Evolutionary conservation across 495 filamentous ascomycete species (phyloP).

Genomic region (Trichoderma orchidacearum): DNA sequence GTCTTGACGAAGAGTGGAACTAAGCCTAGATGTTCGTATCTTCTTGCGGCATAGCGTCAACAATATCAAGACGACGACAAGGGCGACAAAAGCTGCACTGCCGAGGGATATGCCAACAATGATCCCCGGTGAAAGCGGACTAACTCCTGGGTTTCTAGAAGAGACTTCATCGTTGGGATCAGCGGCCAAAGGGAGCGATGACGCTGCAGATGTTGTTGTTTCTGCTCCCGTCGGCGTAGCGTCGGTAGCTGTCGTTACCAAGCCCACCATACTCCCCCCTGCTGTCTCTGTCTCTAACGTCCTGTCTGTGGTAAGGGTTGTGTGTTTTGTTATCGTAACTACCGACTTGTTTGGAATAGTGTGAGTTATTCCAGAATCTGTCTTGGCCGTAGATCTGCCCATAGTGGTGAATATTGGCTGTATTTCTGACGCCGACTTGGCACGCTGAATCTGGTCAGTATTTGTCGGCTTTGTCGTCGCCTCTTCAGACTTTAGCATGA

Average conservation of each 20-base stretch:
- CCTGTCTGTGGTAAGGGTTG: not conserved
- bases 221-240: not conserved
- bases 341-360: constrained; percentile 1
- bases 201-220: not conserved
- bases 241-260: not conserved
- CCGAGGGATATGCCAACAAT: constrained; percentile 9
- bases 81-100: constrained; percentile 2
- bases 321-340: constrained; percentile 1
- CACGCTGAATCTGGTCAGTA: not conserved
- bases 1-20: not conserved
- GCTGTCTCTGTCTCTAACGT: not conserved
- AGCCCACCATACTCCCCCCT: too few relatives aligned
- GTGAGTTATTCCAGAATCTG: not conserved
- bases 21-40: constrained; percentile 1
- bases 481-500: not conserved
- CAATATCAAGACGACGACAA: constrained; percentile 1
- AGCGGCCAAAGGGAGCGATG: not conserved
- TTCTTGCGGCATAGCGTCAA: constrained; percentile 9
- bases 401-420: not conserved
- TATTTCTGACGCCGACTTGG: not conserved
- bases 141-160: not conserved
- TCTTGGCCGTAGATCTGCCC: not conserved
- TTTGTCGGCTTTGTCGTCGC: not conserved
- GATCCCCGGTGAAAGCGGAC: not conserved
- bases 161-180: not conserved